Base-by-base conservation (phyloP, 2,329 filamentous ascomycete genomes). In the Zymoseptoria ardabiliae region DNA sequence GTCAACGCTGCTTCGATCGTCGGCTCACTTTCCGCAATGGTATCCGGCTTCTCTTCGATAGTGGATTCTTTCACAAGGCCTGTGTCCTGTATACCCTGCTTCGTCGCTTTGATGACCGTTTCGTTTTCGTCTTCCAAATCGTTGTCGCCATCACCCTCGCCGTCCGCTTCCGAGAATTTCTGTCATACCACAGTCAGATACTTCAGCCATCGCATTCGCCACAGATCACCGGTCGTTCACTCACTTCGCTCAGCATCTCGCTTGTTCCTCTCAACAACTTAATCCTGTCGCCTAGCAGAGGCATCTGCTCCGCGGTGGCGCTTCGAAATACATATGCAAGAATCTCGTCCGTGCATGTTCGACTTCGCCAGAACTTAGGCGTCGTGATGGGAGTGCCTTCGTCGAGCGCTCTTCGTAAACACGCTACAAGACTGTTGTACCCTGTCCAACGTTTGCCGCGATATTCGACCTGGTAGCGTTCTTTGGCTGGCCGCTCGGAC, bases 401-500 rank as follows among this genome's bases (percentile, higher is more conserved):
- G 55, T 97, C 91, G 50, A 97, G 76, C 2, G 91, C 95, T 68
- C 94, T 81, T 73, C 92, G 90, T 68, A 99, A 74, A 21, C 89
- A 84, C 22, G 94, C 94, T 20, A 97, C 90, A 58, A 99, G 77
- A 72, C 91, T 96, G 87, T 90, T 96, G 74, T 99, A 99, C 3
- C 94, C 94, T 0, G 91, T 97, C 91, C 91, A 97, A 59, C 76
- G 84, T 73, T 84, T 87, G 25, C 85, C 91, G 52, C 82, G 83
- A 74, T 97, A 97, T 59, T 90, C 86, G 50, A 99, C 82, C 9
- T 88, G 83, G 73, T 93, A 99, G 10, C 91, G 82, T 68, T 93
- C 85, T 4, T 85, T 81, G 10, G 89, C 86, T 2, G 74, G 69
- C 60, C 80, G 75, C 56, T 90, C 87, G 13, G 90, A 95, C 94